These are phyloP conservation scores for Clavariopsis aquatica DNA, from an alignment of 495 filamentous ascomycete genomes.

Conservation along the genomic window DNA sequence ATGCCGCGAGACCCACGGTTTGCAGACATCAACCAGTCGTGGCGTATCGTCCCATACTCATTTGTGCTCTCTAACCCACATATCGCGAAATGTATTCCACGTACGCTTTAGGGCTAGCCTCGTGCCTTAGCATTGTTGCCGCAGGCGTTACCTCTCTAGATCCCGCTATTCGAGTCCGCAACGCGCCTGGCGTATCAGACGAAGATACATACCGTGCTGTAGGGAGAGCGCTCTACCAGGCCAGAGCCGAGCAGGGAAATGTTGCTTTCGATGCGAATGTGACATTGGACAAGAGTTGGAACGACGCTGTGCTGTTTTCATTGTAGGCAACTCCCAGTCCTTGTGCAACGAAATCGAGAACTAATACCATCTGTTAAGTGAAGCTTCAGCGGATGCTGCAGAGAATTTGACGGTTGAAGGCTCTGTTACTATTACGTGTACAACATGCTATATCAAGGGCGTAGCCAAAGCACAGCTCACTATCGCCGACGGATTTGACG, in stretches of 20 bases:
- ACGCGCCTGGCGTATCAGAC: slow-evolving; percentile 15
- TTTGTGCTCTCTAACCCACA: neutral
- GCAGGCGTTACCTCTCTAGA: neutral
- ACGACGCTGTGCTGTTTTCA: slow-evolving; percentile 19
- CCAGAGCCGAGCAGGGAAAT: slow-evolving; percentile 2
- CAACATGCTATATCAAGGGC: slow-evolving; percentile 56
- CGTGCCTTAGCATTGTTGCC: slow-evolving; percentile 10
- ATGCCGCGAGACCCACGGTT: neutral
- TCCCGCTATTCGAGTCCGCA: slow-evolving; percentile 1
- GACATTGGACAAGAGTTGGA: slow-evolving; percentile 21
- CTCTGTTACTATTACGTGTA: slow-evolving; percentile 50
- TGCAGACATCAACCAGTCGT: no score
- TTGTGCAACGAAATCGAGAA: neutral
- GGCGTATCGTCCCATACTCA: neutral
- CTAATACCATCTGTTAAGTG: neutral
- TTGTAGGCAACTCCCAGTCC: slow-evolving; percentile 8
- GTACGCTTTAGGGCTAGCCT: slow-evolving; percentile 1
- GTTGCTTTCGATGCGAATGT: slow-evolving; percentile 1
- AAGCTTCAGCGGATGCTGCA: neutral
- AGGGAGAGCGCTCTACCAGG: slow-evolving; percentile 10
- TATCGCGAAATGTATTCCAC: slow-evolving; percentile 1
- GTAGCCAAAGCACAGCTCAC: slow-evolving; percentile 48
- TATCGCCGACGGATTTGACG: slow-evolving; percentile 48
- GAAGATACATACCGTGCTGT: slow-evolving; percentile 12
- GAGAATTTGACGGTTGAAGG: slow-evolving; percentile 1